Base-by-base conservation (phyloP, 225 moss, liverwort and hornwort genomes). In the Asterella californica region DNA sequence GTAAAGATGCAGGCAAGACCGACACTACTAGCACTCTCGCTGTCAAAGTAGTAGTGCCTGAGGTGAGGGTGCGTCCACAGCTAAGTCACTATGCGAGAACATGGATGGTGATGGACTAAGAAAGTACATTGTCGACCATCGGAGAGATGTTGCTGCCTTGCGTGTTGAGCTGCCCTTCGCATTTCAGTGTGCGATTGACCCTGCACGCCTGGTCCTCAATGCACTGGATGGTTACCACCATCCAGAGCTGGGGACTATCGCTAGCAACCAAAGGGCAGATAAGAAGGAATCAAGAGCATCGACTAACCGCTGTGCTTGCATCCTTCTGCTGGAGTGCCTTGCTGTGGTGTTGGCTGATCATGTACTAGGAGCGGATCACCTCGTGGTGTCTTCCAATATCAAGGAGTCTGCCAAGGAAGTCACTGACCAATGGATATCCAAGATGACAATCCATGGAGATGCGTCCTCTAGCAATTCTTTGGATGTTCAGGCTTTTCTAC, bases 401-500 rank as follows among this genome's bases (percentile, higher is more conserved):
- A 95, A 92, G 92, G 93, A 94, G 82, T 99, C 95, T 80, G 95
- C 95, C 92, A 99, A 99, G 95, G 95, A 93, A 88, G 92, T 99
- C 85, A 93, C 93, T 86, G 95, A 99, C 90, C 95, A 93, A 88
- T 99, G 99, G 99, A 95, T 91, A 90, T 93, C 99, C 85, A 91
- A 92, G 87, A 93, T 95, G 92, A 95, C 92, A 89, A 86, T 92
- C 87, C 90, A 95, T 87, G 97, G 95, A 90, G 99, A 99, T 93
- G 92, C 96, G 92, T 84, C 89, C 78, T 89, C 96, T 70, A 93
- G 96, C 89, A 99, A 92, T 90, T 99, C 99, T 82, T 90, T 99
- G 74, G 99, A 99, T 93, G 99, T 95, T 90, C 99, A 99, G 92
- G 93, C 99, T 90, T 99, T 99, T 88, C 93, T 99, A 82, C 95